Evolutionary conservation across 352 stramenopile genomes (phyloP), one percentile per base, ranked within the genome.

Genomic region (Nothophytophthora sp.): DNA sequence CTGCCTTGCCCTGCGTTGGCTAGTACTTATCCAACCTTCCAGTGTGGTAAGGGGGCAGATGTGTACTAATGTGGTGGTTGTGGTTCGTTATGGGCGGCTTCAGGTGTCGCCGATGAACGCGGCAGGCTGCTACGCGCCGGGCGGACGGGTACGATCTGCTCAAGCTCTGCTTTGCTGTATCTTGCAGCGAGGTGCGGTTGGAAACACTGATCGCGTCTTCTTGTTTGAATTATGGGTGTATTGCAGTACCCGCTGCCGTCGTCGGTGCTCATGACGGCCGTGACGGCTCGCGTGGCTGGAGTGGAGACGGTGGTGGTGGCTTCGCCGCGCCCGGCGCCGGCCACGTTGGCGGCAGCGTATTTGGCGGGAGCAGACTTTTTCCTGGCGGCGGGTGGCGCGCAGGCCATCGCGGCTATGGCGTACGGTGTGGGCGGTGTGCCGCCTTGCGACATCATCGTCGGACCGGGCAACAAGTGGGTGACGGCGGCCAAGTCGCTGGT

Each of bases 381-480:
- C 34, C 43, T 95, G 2, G 82, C 78, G 0, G 72, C 90, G 20
- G 88, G 85, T 5, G 86, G 86, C 8, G 87, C 86, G 0, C 83
- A 92, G 60, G 42, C 96, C 19, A 98, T 99, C 49, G 96, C 86
- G 9, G 86, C 92, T 3, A 96, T 99, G 92, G 97, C 97, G 0
- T 98, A 98, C 67, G 97, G 97, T 25, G 71, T 98, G 5, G 81
- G 79, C 19, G 68, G 78, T 18, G 69, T 99, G 6, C 92, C 96
- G 0, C 27, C 81, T 8, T 99, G 95, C 65, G 96, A 99, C 76
- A 97, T 99, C 54, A 98, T 99, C 63, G 97, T 99, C 22, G 97
- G 97, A 27, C 97, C 97, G 1, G 97, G 97, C 23, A 99, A 99
- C 83, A 98, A 98, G 71, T 99, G 96, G 96, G 97, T 99, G n/a